These are phyloP conservation scores for Fusarium sp. DNA, from an alignment of 2,329 filamentous ascomycete species.

Conservation along the genomic window DNA sequence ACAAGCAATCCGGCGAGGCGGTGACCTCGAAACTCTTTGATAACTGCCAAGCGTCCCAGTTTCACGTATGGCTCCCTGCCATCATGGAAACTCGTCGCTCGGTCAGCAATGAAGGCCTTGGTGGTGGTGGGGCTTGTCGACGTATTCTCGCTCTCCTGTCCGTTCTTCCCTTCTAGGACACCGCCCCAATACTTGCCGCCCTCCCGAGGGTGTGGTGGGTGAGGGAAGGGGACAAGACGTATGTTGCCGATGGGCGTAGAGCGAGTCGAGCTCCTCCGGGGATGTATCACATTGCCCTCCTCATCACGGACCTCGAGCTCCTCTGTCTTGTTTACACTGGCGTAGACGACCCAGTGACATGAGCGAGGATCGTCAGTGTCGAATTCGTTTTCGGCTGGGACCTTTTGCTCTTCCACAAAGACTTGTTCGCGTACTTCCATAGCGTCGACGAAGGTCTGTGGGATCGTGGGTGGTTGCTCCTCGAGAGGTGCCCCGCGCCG, in stretches of 20 bases:
- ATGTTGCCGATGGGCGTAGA: conserved; percentile 78
- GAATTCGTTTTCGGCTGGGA: conserved; percentile 78
- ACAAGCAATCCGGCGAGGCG: conserved; percentile 78
- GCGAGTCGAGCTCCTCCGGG: conserved; percentile 62
- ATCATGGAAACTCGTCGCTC: conserved; percentile 69
- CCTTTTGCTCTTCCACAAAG: conserved; percentile 73
- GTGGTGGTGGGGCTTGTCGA: conserved; percentile 1
- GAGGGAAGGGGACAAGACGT: conserved; percentile 86
- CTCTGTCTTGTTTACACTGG: conserved; percentile 68
- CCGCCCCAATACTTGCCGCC: conserved; percentile 67
- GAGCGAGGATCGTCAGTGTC: conserved; percentile 85
- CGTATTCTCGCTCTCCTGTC: conserved; percentile 5
- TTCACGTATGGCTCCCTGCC: conserved; percentile 84
- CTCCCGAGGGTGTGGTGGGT: conserved; percentile 73
- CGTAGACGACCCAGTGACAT: conserved; percentile 92
- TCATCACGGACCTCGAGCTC: conserved; percentile 62
- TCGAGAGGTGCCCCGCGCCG: conserved; percentile 57
- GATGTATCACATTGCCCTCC: conserved; percentile 57
- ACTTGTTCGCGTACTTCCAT: conserved; percentile 75
- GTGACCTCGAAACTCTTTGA: conserved; percentile 75
- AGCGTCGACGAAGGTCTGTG: conserved; percentile 73
- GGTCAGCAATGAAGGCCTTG: conserved; percentile 55
- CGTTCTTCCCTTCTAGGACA: conserved; percentile 51
- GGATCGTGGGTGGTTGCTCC: conserved; percentile 63
- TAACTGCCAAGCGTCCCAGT: conserved; percentile 82